Conservation (phyloP, 768 basidiomycete species). For the Calocybe indica region DNA sequence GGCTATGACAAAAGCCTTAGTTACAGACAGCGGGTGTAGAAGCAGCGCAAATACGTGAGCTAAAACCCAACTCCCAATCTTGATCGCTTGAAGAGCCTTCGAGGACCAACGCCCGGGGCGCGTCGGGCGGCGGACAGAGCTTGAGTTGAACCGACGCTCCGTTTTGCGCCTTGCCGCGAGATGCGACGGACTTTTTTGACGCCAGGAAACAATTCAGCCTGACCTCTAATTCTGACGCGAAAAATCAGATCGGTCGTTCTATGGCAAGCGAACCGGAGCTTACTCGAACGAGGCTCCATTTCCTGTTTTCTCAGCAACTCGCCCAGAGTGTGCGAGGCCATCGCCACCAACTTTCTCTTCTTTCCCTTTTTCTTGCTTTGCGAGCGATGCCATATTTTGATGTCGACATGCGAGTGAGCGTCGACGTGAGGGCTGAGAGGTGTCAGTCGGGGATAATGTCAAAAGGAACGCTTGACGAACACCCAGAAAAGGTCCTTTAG, state of each 20-base stretch:
- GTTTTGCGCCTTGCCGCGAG: constrained; percentile 36
- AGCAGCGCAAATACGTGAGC: no score
- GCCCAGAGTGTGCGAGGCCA: constrained; percentile 40
- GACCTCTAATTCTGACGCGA: constrained; percentile 34
- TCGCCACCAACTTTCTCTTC: constrained; percentile 50
- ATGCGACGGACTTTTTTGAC: constrained; percentile 21
- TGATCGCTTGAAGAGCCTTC: no score
- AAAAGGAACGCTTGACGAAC: constrained; percentile 28
- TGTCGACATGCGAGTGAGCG: constrained; percentile 35
- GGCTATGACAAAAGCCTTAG: no score
- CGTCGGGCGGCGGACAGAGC: no score
- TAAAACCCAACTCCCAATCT: no score
- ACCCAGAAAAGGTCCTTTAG: constrained; percentile 45
- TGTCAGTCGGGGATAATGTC: neutral
- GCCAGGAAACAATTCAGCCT: constrained; percentile 35
- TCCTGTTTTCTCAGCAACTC: constrained; percentile 49
- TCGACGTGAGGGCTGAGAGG: constrained; percentile 32
- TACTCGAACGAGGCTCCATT: constrained; percentile 30
- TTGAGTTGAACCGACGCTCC: constrained; percentile 17
- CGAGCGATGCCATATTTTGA: constrained; percentile 53
- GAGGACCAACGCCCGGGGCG: no score
- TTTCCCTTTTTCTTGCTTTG: constrained; percentile 60
- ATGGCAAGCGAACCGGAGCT: constrained; percentile 11
- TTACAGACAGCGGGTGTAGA: no score
- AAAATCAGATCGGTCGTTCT: neutral